phyloP scores from a whole-genome alignment of 2,329 filamentous ascomycete genomes.

The Cercospora zeina region DNA sequence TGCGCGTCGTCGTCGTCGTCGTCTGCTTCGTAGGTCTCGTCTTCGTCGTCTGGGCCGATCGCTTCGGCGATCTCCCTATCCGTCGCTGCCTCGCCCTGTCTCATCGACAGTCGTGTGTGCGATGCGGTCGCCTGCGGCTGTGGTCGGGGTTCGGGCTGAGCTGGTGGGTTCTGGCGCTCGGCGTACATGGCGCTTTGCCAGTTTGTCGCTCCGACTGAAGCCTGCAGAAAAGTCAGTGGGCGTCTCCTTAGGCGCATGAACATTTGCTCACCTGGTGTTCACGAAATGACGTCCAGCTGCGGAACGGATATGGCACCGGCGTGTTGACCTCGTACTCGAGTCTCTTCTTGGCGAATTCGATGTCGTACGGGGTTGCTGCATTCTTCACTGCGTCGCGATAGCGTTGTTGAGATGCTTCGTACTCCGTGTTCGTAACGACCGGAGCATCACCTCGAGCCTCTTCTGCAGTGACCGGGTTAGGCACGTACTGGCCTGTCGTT shows the following conservation, averaged over 20 bases:
- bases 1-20: neutral
- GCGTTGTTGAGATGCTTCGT: neutral
- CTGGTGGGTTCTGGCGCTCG: neutral
- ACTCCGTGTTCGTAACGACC: neutral
- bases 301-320: conserved; percentile 1
- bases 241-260: no score
- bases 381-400: neutral
- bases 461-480: neutral
- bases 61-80: neutral
- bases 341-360: conserved; percentile 2
- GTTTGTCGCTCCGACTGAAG: neutral
- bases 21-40: neutral
- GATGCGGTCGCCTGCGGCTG: neutral
- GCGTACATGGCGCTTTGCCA: conserved; percentile 1
- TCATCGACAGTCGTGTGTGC: neutral
- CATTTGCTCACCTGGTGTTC: neutral
- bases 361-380: neutral
- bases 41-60: conserved; percentile 1
- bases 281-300: conserved; percentile 4
- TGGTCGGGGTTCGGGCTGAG: neutral
- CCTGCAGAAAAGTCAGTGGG: neutral
- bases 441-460: neutral
- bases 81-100: neutral
- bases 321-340: neutral
- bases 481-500: neutral